Conservation (phyloP, 2,329 filamentous ascomycete species). For the Arthroderma sp. region DNA sequence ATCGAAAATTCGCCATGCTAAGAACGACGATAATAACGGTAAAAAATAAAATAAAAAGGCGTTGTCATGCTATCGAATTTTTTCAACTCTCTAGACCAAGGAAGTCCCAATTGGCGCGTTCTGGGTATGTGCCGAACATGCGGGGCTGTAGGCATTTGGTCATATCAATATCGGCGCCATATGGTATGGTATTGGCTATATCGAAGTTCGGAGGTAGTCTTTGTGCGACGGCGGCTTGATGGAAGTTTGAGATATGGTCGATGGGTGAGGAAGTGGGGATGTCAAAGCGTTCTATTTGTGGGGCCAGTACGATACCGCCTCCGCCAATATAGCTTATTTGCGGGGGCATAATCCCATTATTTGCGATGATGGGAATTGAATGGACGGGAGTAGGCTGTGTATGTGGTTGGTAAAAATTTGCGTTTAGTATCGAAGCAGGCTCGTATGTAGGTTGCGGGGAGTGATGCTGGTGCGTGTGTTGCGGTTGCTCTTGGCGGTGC, state of each 20-base stretch:
- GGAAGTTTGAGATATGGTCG: conserved; percentile 5
- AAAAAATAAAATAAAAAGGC: too few species aligned
- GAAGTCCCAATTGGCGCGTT: conserved; percentile 8
- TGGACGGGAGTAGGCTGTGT: conserved; percentile 7
- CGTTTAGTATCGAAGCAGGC: conserved; percentile 3
- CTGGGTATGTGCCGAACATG: conserved; percentile 8
- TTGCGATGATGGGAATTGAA: conserved; percentile 6
- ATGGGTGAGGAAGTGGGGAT: conserved; percentile 3
- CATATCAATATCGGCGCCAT: conserved; percentile 5
- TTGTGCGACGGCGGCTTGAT: conserved; percentile 2
- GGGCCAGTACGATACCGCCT: conserved; percentile 6
- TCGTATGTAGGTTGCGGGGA: conserved; percentile 1
- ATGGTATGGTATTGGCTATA: conserved; percentile 4
- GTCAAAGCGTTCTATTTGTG: conserved; percentile 8
- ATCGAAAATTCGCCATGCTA: too few species aligned
- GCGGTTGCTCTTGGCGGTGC: neutral
- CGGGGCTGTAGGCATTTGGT: conserved; percentile 8
- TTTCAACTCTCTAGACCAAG: conserved; percentile 1
- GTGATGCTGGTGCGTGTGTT: neutral
- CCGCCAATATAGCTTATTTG: conserved; percentile 8
- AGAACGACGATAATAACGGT: too few species aligned
- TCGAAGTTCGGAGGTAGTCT: conserved; percentile 3
- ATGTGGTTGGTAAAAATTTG: conserved; percentile 8
- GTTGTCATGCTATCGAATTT: too few species aligned
- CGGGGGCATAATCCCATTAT: conserved; percentile 4